phyloP scores from a whole-genome alignment of 495 filamentous ascomycete genomes.

The Staphylotrichum tortipilum region DNA sequence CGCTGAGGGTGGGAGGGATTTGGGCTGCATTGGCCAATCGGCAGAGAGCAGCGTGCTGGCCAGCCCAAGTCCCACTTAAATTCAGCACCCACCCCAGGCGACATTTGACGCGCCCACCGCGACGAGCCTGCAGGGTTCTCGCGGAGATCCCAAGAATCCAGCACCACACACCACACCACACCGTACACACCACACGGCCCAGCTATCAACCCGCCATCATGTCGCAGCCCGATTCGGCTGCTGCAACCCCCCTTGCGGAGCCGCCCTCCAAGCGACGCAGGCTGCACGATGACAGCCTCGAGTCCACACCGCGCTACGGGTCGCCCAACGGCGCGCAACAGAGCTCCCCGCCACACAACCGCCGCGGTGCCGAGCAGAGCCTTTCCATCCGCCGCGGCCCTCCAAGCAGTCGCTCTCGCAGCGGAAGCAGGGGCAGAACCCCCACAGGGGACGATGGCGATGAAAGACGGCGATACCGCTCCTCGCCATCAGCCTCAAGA shows the following conservation, averaged over 20 bases:
- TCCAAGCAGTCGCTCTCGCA: constrained; percentile 24
- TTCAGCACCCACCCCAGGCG: neutral
- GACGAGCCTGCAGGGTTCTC: too few species aligned
- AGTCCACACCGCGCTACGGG: constrained; percentile 27
- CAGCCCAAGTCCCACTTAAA: neutral
- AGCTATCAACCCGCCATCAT: constrained; percentile 13
- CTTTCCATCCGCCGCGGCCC: constrained; percentile 35
- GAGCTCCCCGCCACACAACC: neutral
- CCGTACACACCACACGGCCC: too few species aligned
- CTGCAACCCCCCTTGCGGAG: constrained; percentile 18
- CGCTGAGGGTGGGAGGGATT: neutral
- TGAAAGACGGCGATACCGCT: constrained; percentile 24
- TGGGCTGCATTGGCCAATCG: constrained; percentile 2
- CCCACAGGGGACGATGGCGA: constrained; percentile 7
- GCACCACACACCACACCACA: neutral
- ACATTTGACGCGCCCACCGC: too few species aligned
- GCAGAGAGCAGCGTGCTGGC: neutral
- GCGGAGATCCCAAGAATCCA: too few species aligned
- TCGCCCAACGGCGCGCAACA: constrained; percentile 15
- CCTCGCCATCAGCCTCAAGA: constrained; percentile 19
- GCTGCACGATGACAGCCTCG: constrained; percentile 38
- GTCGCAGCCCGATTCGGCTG: constrained; percentile 27
- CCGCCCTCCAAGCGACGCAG: constrained; percentile 50
- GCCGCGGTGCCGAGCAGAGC: constrained; percentile 15
- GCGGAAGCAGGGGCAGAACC: constrained; percentile 21